A percentile compares a stretch with the other conserved stretches of the same genome.
These are phyloP conservation scores for Epichloe gansuensis DNA, from an alignment of 2,329 filamentous ascomycete genomes.

Conservation along the genomic window DNA sequence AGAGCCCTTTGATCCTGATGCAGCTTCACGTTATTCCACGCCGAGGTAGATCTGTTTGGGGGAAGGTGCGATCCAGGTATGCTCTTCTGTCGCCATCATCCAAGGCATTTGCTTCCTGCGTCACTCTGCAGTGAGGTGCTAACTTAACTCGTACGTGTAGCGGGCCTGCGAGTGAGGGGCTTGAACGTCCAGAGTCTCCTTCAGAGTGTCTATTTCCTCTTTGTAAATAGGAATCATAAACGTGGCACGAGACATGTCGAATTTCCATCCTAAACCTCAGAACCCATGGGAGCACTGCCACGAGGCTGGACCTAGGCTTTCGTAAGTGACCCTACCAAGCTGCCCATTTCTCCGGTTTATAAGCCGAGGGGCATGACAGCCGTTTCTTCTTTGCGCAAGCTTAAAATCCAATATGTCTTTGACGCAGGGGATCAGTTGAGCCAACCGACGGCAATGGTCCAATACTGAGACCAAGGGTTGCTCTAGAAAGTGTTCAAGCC, in stretches of 20 bases:
- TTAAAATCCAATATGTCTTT: background rate
- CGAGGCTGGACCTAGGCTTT: no score
- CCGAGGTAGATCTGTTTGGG: slow-evolving; percentile 49
- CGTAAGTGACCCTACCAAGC: no score
- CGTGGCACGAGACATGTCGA: slow-evolving; percentile 26
- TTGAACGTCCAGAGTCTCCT: slow-evolving; percentile 55
- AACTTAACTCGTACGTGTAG: slow-evolving; percentile 55
- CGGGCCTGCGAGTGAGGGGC: slow-evolving; percentile 52
- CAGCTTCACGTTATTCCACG: slow-evolving; percentile 57
- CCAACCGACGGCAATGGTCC: no score
- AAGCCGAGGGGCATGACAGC: background rate
- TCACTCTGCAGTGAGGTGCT: background rate
- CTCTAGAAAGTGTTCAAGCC: no score
- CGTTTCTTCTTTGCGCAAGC: background rate
- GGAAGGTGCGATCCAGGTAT: background rate
- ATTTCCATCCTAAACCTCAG: no score
- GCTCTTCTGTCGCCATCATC: background rate
- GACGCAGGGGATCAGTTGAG: no score
- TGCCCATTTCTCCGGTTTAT: no score
- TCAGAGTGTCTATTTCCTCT: slow-evolving; percentile 54
- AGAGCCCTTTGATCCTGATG: slow-evolving; percentile 51
- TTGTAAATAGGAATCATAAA: slow-evolving; percentile 62
- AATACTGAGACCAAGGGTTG: no score
- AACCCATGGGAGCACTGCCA: no score
- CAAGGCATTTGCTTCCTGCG: background rate